These are phyloP conservation scores for Cercospora citrullina DNA, from an alignment of 2,329 filamentous ascomycete species.

Conservation along the genomic window DNA sequence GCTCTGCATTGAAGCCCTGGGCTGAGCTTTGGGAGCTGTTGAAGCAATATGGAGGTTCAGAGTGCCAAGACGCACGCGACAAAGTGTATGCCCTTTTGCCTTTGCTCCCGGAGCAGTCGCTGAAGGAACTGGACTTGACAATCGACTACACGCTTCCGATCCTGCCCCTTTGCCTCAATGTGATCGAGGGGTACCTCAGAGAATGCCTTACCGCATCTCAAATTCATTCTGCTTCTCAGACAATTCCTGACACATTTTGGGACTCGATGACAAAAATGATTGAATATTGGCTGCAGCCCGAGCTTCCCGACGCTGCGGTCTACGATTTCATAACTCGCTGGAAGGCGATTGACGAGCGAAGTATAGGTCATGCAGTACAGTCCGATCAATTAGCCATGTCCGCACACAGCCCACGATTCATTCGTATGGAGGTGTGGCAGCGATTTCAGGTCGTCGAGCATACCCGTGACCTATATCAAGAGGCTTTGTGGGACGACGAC, in stretches of 20 bases:
- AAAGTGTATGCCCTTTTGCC: neutral
- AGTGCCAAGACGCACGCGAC: neutral
- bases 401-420: neutral
- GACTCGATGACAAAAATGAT: neutral
- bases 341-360: neutral
- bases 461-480: neutral
- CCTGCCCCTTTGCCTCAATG: neutral
- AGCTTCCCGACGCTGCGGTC: neutral
- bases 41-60: neutral
- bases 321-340: neutral
- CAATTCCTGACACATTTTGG: neutral
- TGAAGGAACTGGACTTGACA: neutral
- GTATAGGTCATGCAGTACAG: neutral
- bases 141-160: neutral
- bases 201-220: neutral
- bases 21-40: neutral
- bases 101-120: neutral
- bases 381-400: neutral
- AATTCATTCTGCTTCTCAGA: neutral
- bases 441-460: neutral
- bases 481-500: neutral
- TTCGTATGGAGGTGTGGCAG: neutral
- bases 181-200: neutral
- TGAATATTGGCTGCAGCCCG: neutral
- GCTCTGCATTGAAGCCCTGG: neutral